A percentile compares a stretch with the other conserved stretches of the same genome.
phyloP scores from a whole-genome alignment of 768 basidiomycete species.

The Auricularia cornea region DNA sequence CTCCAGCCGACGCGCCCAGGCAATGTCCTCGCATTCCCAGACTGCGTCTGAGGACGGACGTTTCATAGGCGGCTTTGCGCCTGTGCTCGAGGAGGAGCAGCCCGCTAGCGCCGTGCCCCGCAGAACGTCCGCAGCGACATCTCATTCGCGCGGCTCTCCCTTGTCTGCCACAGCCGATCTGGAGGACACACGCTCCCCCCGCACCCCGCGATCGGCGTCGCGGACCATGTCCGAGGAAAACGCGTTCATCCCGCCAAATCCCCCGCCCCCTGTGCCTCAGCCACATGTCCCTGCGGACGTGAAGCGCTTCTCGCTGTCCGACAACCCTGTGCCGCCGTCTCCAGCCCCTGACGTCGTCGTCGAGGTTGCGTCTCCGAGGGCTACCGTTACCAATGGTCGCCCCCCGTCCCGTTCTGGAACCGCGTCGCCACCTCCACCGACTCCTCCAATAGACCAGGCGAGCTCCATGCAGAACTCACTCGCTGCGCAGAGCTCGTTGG shows the following conservation, averaged over 20 bases:
- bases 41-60: conserved; percentile 23
- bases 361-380: conserved; percentile 29
- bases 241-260: background rate
- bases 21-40: background rate
- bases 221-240: background rate
- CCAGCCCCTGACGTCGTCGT: conserved; percentile 47
- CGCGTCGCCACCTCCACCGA: conserved; percentile 26
- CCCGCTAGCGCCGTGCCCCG: conserved; percentile 6
- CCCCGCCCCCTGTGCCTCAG: conserved; percentile 10
- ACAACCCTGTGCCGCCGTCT: conserved; percentile 46
- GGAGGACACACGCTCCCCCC: background rate
- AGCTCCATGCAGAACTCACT: conserved; percentile 23
- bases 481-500: conserved; percentile 71
- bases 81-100: conserved; percentile 7
- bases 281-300: conserved; percentile 54
- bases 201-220: background rate
- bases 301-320: conserved; percentile 73
- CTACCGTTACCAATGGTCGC: background rate
- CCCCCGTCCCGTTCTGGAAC: background rate
- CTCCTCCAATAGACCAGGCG: conserved; percentile 28
- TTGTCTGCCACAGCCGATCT: background rate
- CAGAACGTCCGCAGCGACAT: conserved; percentile 4
- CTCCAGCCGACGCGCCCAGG: background rate
- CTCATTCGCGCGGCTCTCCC: background rate
- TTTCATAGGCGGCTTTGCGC: conserved; percentile 47